Base-by-base conservation (phyloP, 1,139 yeast genomes). In the Kazachstania sp. region DNA sequence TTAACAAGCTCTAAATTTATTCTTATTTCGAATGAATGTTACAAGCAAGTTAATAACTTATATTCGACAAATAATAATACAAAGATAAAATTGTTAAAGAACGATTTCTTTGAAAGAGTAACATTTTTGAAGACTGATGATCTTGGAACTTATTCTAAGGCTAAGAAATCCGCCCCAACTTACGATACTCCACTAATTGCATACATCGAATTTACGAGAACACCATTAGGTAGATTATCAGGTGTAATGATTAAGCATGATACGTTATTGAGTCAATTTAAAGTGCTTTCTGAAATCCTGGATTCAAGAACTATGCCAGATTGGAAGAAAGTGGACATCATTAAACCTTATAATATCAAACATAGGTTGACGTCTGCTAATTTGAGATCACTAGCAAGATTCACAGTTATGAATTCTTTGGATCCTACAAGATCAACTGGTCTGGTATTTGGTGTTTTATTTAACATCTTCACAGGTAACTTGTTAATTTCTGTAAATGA, bases 221-320 rank as follows among this genome's bases (percentile, higher is more conserved):
- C 95, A 2, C 95, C 97, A 0, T 78, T 86, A 18, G 97, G 97
- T 1, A 95, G 90, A 56, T 68, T 88, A 34, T 75, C 96, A 47
- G 99, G 99, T 6, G 95, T 94, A 37, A 96, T 95, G 1, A 76
- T 94, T 62, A 84, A 94, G 31, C 97, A 92, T 60, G 73, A 87
- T 50, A 88, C 96, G 0, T 77, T 94, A 16, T 74, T 85, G 58
- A 94, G 87, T 57, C 98, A 92, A 62, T 86, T 92, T 92, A 75
- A 78, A 50, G 78, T 87, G 46, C 63, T 94, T 35, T 75, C 84
- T 13, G 74, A 79, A 6, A 78, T 94, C 28, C 68, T 92, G 19
- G 77, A 78, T 61, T 80, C 86, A 49, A 57, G 66, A 44, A 46
- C 57, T 11, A 71, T 73, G 60, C 86, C 90, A 53, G 56, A 57